Conservation (phyloP, 768 basidiomycete species). For the Mycena alexandri region DNA sequence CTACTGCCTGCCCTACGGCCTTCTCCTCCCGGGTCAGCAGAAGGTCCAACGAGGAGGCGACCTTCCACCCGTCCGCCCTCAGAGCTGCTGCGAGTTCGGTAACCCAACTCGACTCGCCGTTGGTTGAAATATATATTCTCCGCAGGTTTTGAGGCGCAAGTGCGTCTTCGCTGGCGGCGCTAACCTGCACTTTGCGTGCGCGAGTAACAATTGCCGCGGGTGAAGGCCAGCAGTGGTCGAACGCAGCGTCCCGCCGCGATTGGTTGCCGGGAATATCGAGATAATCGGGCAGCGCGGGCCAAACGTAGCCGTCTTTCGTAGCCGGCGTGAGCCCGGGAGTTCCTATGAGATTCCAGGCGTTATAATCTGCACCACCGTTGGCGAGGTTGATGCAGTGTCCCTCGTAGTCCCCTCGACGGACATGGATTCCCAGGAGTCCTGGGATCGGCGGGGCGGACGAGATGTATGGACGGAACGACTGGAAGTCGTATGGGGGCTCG, state of each 20-base stretch:
- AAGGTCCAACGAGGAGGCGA: conserved; percentile 57
- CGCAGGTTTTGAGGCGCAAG: conserved; percentile 40
- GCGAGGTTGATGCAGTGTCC: conserved; percentile 57
- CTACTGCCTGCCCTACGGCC: conserved; percentile 60
- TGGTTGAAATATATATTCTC: conserved; percentile 62
- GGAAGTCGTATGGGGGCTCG: conserved; percentile 4
- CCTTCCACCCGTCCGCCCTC: conserved; percentile 50
- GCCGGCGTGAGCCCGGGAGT: background rate
- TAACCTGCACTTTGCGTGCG: conserved; percentile 47
- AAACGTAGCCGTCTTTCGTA: conserved; percentile 47
- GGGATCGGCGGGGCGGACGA: conserved; percentile 39
- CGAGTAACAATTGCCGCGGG: conserved; percentile 55
- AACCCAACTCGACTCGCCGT: conserved; percentile 57
- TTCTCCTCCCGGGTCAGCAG: conserved; percentile 55
- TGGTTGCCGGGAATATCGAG: conserved; percentile 37
- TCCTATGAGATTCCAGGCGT: conserved; percentile 58
- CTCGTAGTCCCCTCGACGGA: conserved; percentile 63
- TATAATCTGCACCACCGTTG: conserved; percentile 49
- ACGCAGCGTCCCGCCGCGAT: conserved; percentile 45
- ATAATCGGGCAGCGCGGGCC: conserved; percentile 49
- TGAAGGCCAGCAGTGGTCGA: conserved; percentile 57
- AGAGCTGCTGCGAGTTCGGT: conserved; percentile 52
- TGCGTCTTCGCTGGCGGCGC: conserved; percentile 9
- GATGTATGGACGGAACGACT: conserved; percentile 15
- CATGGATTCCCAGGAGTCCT: conserved; percentile 61